These are phyloP conservation scores for Cyclotella kingstonii DNA, from an alignment of 108 stramenopile species.

Conservation along the genomic window DNA sequence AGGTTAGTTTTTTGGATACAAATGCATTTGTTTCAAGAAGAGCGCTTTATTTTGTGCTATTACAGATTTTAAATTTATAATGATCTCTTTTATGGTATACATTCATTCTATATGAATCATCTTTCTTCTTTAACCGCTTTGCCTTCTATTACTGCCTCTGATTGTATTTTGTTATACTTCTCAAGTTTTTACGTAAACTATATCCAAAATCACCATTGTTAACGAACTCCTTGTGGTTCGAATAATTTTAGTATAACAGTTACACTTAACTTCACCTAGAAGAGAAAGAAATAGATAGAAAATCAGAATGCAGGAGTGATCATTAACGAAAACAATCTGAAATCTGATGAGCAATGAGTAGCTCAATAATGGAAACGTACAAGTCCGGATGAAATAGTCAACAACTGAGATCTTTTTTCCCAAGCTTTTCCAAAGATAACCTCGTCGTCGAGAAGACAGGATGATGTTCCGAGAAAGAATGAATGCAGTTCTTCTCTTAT, in stretches of 20 bases:
- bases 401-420: conserved; percentile 49
- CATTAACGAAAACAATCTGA: neutral
- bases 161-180: no score
- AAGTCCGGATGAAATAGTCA: conserved; percentile 47
- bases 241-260: conserved; percentile 12
- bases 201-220: no score
- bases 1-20: conserved; percentile 13
- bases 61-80: no score
- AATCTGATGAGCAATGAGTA: neutral
- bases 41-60: neutral
- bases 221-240: neutral
- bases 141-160: no score
- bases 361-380: no score
- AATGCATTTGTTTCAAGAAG: neutral
- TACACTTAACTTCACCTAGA: conserved; percentile 6
- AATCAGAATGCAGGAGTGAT: neutral
- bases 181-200: no score
- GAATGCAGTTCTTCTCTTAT: conserved; percentile 51
- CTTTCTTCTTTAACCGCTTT: no score
- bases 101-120: no score
- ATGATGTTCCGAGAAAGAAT: conserved; percentile 56
- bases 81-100: no score
- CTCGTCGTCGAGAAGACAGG: conserved; percentile 46
- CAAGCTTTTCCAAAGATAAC: conserved; percentile 56
- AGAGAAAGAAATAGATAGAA: neutral